Evolutionary conservation across 2,329 filamentous ascomycete genomes (phyloP).

Genomic region (Cadophora luteo-olivacea): DNA sequence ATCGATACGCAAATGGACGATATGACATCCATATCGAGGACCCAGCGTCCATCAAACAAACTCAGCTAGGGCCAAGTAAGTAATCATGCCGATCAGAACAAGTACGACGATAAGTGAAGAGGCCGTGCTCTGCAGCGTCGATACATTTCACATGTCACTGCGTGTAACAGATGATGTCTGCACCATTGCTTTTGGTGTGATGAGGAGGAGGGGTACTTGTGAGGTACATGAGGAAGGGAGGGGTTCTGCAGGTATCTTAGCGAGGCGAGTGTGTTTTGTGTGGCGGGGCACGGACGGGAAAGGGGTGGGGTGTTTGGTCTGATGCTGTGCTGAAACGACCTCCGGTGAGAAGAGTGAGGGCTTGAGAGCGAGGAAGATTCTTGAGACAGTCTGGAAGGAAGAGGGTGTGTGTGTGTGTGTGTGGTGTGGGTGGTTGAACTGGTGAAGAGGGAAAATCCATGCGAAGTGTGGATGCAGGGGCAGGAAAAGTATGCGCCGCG

Average conservation of each 20-base stretch:
- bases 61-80: neutral
- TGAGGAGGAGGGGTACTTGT: conserved; percentile 9
- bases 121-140: neutral
- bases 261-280: neutral
- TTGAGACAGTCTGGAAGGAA: conserved; percentile 4
- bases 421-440: too few relatives aligned
- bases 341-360: neutral
- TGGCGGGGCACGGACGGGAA: conserved; percentile 4
- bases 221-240: conserved; percentile 10
- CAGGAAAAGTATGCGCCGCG: neutral
- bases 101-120: neutral
- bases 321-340: conserved; percentile 1
- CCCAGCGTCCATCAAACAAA: conserved; percentile 9
- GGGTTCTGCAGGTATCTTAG: neutral
- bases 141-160: neutral
- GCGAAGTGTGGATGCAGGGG: neutral
- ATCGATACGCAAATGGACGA: neutral
- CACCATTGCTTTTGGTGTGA: neutral
- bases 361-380: neutral
- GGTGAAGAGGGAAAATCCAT: neutral
- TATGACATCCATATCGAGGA: conserved; percentile 1
- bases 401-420: neutral
- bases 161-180: neutral
- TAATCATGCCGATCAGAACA: neutral
- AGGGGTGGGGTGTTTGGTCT: conserved; percentile 12